Evolutionary conservation across 768 basidiomycete species (phyloP), one percentile per base, ranked within the genome.

Genomic region (Imleria badia): DNA sequence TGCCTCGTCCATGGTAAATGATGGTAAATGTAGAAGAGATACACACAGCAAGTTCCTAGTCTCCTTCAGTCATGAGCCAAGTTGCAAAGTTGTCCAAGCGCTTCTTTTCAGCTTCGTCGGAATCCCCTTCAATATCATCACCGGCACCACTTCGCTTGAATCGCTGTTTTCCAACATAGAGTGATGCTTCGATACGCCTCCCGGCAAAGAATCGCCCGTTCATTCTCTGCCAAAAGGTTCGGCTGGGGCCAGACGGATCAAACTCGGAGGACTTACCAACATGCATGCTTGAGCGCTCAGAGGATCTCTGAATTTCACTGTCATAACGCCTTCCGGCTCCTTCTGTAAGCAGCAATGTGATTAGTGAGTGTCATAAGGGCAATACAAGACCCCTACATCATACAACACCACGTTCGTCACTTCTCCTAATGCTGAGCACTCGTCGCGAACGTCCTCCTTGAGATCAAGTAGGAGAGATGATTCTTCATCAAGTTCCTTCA

Each of bases 401-500:
- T 96, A 98, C 38, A 99, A 72, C 30, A 93, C 86, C 1, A 98
- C 91, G 61, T 94, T 98, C 1, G 97, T 98, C 5, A 99, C 97
- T 63, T 95, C 91, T 29, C 97, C 97, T 13, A 98, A 71, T 0
- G 81, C 81, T 46, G 89, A 84, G 58, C 94, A 94, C 67, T 98
- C 96, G 33, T 96, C 94, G 51, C 96, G 82, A 17, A 98, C 94
- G 61, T 98, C 96, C 65, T 97, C 94, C 67, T 98, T 98, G 48
- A 98, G 79, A 62, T 98, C 96, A 14, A 98, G 81, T 19, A 98
- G 74, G 23, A 98, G 73, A 8, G 91, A 79, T 1, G 91, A 76
- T 64, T 98, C 94, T 61, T 94, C 84, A 31, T 91, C 87, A 1
- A 98, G 80, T 60, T 94, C 91, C 62, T 87, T 70, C 19, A 92